Conservation (phyloP, 106 monocot species). For the Alisma plantagoaquatica region DNA sequence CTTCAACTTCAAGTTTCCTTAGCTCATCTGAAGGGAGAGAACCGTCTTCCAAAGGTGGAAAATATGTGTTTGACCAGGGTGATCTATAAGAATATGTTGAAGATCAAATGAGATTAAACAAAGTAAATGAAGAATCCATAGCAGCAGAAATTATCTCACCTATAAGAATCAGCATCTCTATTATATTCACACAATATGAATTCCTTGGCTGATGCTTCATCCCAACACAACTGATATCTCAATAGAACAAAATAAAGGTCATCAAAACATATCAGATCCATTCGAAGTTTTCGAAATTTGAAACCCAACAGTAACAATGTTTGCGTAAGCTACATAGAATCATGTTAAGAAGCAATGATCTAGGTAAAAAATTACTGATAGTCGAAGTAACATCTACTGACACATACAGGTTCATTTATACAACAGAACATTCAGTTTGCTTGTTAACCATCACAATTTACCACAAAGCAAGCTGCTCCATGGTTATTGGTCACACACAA, state of each 20-base stretch:
- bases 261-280: background rate
- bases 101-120: slow-evolving; percentile 1
- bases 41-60: slow-evolving; percentile 81
- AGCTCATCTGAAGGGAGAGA: slow-evolving; percentile 59
- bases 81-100: slow-evolving; percentile 66
- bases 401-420: too few relatives aligned
- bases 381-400: too few relatives aligned
- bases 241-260: too few relatives aligned
- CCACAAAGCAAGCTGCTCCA: too few relatives aligned
- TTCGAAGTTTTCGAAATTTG: too few relatives aligned
- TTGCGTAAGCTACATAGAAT: too few relatives aligned
- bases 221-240: slow-evolving; percentile 39
- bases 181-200: slow-evolving; percentile 96
- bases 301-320: too few relatives aligned
- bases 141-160: slow-evolving; percentile 21
- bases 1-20: slow-evolving; percentile 88
- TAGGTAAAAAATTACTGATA: too few relatives aligned
- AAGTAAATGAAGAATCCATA: background rate
- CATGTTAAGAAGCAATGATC: too few relatives aligned
- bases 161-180: slow-evolving; percentile 94
- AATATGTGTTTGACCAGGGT: slow-evolving; percentile 91
- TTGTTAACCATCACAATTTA: too few relatives aligned
- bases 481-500: too few relatives aligned
- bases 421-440: too few relatives aligned
- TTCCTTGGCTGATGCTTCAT: slow-evolving; percentile 59